These are phyloP conservation scores for Colletotrichum phormii DNA, from an alignment of 2,329 filamentous ascomycete species.

Conservation along the genomic window DNA sequence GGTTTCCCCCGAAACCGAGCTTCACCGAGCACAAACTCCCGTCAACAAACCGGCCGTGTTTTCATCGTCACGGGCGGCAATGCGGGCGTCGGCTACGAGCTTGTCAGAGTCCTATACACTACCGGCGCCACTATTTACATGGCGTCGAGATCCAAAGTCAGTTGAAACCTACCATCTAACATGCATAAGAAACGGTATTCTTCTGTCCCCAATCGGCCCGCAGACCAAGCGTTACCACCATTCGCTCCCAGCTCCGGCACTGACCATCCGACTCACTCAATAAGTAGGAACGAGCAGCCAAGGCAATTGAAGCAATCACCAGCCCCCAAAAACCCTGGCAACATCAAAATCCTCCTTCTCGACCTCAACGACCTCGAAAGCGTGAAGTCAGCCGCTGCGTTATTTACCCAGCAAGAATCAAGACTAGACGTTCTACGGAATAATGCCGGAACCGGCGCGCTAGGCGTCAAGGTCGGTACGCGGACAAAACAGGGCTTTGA, in stretches of 20 bases:
- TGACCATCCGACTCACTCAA: too few species aligned
- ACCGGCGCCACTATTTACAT: conserved; percentile 66
- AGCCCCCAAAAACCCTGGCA: conserved; percentile 32
- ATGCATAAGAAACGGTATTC: too few species aligned
- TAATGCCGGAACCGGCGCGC: conserved; percentile 47
- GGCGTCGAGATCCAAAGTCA: conserved; percentile 54
- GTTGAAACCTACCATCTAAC: neutral
- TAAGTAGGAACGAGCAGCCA: too few species aligned
- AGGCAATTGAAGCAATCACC: too few species aligned
- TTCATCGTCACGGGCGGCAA: conserved; percentile 61
- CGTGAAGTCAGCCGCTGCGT: conserved; percentile 50
- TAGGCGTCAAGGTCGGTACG: conserved; percentile 36
- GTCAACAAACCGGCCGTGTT: conserved; percentile 43
- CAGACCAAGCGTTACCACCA: too few species aligned
- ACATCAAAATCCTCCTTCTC: conserved; percentile 47
- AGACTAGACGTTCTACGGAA: conserved; percentile 57
- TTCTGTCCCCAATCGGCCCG: too few species aligned
- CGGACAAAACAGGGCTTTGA: conserved; percentile 48
- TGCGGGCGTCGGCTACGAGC: conserved; percentile 59
- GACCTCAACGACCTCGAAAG: conserved; percentile 56
- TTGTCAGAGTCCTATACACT: conserved; percentile 63
- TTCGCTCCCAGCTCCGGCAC: too few species aligned
- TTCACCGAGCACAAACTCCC: conserved; percentile 43
- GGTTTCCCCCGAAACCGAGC: conserved; percentile 41
- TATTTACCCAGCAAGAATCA: conserved; percentile 50